Conservation (phyloP, 495 filamentous ascomycete genomes). For the Platismatia glauca region DNA sequence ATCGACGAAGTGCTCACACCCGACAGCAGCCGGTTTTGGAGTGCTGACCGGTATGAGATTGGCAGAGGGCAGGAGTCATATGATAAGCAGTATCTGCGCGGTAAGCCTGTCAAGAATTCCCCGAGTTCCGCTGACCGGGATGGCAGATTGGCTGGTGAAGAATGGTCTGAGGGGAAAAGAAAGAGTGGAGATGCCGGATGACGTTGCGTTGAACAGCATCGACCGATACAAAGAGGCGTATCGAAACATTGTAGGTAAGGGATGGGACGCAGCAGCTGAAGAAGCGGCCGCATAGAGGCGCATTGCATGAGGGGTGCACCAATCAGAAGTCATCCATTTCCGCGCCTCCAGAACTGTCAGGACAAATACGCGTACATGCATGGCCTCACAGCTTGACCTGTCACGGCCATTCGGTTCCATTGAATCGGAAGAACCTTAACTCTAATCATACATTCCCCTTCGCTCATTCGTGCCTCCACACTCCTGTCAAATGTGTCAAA, state of each 20-base stretch:
- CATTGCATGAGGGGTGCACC: not conserved
- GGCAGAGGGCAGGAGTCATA: slow-evolving; percentile 72
- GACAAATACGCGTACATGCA: slow-evolving; percentile 12
- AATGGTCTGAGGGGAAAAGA: slow-evolving; percentile 63
- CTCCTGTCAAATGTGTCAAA: slow-evolving; percentile 16
- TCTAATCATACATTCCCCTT: slow-evolving; percentile 1
- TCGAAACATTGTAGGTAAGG: slow-evolving; percentile 41
- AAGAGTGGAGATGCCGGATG: slow-evolving; percentile 57
- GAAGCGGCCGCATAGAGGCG: slow-evolving; percentile 6
- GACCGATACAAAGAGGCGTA: slow-evolving; percentile 62
- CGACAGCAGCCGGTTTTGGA: slow-evolving; percentile 87
- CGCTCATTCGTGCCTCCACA: slow-evolving; percentile 11
- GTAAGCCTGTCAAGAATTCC: slow-evolving; percentile 1
- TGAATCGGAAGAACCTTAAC: slow-evolving; percentile 14
- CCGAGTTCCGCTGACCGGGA: slow-evolving; percentile 6
- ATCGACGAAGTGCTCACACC: slow-evolving; percentile 90
- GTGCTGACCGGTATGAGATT: slow-evolving; percentile 57
- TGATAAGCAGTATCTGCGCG: slow-evolving; percentile 81
- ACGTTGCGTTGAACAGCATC: slow-evolving; percentile 53
- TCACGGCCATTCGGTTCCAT: not conserved
- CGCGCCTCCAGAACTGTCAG: slow-evolving; percentile 12
- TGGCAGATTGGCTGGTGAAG: slow-evolving; percentile 62
- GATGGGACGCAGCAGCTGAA: slow-evolving; percentile 10
- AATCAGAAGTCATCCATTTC: slow-evolving; percentile 5
- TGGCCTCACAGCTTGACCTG: not conserved